Conservation (phyloP, 768 basidiomycete species). For the Saitozyma podzolica region DNA sequence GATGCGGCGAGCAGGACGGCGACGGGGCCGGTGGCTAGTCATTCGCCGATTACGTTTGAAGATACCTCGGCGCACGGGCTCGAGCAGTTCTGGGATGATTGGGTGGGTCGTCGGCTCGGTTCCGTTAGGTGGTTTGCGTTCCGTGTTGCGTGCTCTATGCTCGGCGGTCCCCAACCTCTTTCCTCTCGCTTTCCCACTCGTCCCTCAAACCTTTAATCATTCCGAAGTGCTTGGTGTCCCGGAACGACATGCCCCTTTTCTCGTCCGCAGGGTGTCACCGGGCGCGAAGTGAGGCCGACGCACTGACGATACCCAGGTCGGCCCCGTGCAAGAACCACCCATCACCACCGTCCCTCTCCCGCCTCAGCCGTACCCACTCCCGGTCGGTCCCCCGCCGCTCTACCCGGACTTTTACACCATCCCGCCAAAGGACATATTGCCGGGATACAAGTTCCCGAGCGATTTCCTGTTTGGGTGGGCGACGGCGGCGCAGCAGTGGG, state of each 20-base stretch:
- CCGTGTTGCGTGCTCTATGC: no score
- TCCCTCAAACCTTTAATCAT: no score
- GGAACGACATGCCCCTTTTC: no score
- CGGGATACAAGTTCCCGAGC: constrained; percentile 57
- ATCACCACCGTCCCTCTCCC: constrained; percentile 10
- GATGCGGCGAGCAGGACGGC: constrained; percentile 6
- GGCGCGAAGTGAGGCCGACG: no score
- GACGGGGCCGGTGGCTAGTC: constrained; percentile 13
- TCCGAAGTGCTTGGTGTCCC: no score
- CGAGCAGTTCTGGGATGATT: constrained; percentile 19
- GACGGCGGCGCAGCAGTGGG: constrained; percentile 61
- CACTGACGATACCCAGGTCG: constrained; percentile 5
- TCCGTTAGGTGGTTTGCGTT: no score
- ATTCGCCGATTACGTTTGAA: constrained; percentile 1
- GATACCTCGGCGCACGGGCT: constrained; percentile 9
- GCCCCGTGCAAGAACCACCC: constrained; percentile 14
- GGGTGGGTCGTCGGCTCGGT: constrained; percentile 7
- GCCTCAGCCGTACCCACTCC: constrained; percentile 21
- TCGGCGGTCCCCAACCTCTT: no score
- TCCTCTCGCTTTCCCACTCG: no score
- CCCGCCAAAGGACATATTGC: constrained; percentile 56
- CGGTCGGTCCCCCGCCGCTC: constrained; percentile 13
- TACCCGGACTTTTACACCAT: constrained; percentile 16
- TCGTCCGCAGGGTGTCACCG: no score
- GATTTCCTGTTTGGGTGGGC: constrained; percentile 61